Evolutionary conservation across 306 rosid species (phyloP), one percentile per base, ranked within the genome.

Genomic region (Cicer judaicum): DNA sequence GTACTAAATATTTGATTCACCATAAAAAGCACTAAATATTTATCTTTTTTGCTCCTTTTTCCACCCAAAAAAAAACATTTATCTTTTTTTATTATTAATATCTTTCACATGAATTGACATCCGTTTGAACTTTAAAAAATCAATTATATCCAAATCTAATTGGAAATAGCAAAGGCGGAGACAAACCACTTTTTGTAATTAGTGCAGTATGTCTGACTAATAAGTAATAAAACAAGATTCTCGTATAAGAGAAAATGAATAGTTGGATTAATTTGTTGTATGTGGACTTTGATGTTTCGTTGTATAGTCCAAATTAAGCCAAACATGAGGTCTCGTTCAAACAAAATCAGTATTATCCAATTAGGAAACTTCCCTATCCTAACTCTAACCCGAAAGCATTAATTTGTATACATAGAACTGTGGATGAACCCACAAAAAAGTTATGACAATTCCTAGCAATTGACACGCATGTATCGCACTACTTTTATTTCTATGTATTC

Each of bases 381-480:
- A 41, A 34, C 40, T 24, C 61, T 55, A 62, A 79, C 78, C 38
- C 11, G 2, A 60, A 52, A 36, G 56, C 48, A 70, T 8, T n/a
- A 44, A 57, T 8, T 36, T 56, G 54, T 4, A 47, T 56, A 54
- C 74, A 70, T 6, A 72, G 9, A 66, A 82, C 57, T 68, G 73
- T 82, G 80, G 77, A 57, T 73, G 85, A 82, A 72, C 13, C 72
- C 72, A 60, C 63, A 43, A 43, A 82, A 82, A 73, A 2, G 76
- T 13, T 9, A 8, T 63, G 29, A 36, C 1, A 55, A 62, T 74
- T 69, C 40, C 55, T 7, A 10, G 48, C 64, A 57, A 41, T 83
- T 83, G 79, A 70, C 75, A 79, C 83, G 86, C 65, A 75, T 65
- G 11, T 40, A 74, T 79, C 75, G 81, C 80, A 82, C 83, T 62